Base-by-base conservation (phyloP, 108 stramenopile genomes). In the Nitzschia sp. region DNA sequence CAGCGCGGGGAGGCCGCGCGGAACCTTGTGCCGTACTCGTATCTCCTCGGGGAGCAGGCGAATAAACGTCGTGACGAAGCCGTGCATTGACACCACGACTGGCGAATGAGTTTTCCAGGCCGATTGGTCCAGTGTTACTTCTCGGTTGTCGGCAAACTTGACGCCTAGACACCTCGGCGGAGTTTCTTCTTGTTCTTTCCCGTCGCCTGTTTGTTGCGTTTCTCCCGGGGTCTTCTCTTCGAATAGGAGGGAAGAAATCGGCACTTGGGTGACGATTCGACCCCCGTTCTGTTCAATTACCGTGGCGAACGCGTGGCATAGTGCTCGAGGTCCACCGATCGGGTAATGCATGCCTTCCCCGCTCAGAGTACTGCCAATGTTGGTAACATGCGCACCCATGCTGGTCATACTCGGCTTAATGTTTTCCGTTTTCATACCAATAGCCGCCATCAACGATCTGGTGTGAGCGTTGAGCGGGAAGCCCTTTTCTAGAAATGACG, bases 331-430 rank as follows among this genome's bases (percentile, higher is more conserved):
- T 31, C 95, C 95, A 34, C 95, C 95, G 35, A 96, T 77, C 4
- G 95, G 95, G 63, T 96, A 93, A 34, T 84, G 59, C 77, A 92
- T 72, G 11, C 92, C 95, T 75, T 93, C 92, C 34, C 79, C 84
- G 63, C 82, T 79, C 19, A 83, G 64, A 62, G 77, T 75, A 21
- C 85, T 76, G 56, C 84, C 82, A 1, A 91, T 47, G 68, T 92
- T 87, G 13, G 85, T 82, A 8, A 94, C 78, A 74, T 94, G 92
- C 21, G 86, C 89, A 36, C 84, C 95, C 92, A 96, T 91, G 64
- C 92, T 92, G 2, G 88, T 81, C 42, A 79, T 76, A 53, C 86
- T 87, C 4, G 95, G 95, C 61, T 70, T 55, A 9, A 94, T 32
- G 54, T 92, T 86, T 67, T 96, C 92, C 42, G 77, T 81, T 49